These are phyloP conservation scores for Ophiostoma perfectum DNA, from an alignment of 2,329 filamentous ascomycete genomes.

Conservation along the genomic window DNA sequence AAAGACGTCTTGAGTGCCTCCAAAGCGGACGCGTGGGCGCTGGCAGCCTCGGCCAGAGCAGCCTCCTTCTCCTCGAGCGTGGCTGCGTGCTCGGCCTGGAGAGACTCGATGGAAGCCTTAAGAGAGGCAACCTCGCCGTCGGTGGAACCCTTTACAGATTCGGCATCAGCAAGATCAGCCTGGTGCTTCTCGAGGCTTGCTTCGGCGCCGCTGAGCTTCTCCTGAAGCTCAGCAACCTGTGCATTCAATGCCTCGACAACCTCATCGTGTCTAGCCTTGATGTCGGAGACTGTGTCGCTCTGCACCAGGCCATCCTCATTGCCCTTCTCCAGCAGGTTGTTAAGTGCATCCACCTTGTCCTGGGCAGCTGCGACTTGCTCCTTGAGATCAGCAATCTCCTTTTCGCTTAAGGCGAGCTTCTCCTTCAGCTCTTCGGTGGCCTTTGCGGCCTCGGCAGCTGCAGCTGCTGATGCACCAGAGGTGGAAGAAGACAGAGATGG, in stretches of 20 bases:
- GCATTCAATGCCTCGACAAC: slow-evolving; percentile 43
- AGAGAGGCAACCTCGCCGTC: slow-evolving; percentile 41
- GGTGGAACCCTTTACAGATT: background rate
- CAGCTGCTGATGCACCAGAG: slow-evolving; percentile 34
- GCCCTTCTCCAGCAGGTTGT: slow-evolving; percentile 44
- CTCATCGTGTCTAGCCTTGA: slow-evolving; percentile 48
- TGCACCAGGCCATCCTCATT: slow-evolving; percentile 42
- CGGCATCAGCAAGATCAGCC: slow-evolving; percentile 44
- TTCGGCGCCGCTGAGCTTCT: slow-evolving; percentile 49
- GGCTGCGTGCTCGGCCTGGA: slow-evolving; percentile 39
- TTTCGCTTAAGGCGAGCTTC: slow-evolving; percentile 54
- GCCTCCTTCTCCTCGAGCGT: slow-evolving; percentile 37
- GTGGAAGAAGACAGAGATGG: slow-evolving; percentile 32
- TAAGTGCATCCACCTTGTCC: slow-evolving; percentile 51
- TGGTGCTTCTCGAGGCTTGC: slow-evolving; percentile 48
- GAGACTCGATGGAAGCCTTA: slow-evolving; percentile 46
- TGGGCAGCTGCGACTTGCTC: slow-evolving; percentile 51
- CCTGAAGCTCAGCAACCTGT: slow-evolving; percentile 45
- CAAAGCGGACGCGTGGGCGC: slow-evolving; percentile 47
- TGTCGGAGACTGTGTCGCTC: slow-evolving; percentile 43
- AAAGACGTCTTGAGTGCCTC: slow-evolving; percentile 47
- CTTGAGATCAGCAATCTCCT: slow-evolving; percentile 53
- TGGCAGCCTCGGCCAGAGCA: slow-evolving; percentile 37
- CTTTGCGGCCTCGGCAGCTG: slow-evolving; percentile 44
- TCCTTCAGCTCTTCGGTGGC: slow-evolving; percentile 56